Conservation (phyloP, 2,329 filamentous ascomycete genomes). For the Sclerotinia minor region DNA sequence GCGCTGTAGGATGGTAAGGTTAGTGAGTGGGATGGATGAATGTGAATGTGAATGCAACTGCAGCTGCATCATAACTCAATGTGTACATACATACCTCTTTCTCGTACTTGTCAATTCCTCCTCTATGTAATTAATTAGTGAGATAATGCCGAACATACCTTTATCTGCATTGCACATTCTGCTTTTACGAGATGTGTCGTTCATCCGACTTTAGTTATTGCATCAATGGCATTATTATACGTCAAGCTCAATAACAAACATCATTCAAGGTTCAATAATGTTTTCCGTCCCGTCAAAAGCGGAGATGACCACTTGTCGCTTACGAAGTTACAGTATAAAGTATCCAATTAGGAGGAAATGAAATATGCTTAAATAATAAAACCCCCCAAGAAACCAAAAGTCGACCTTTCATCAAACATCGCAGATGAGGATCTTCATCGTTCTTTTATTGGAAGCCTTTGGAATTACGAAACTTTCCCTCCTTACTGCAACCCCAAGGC, state of each 20-base stretch:
- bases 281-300: constrained; percentile 1
- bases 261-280: background rate
- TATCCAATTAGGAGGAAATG: background rate
- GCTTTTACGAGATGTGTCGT: background rate
- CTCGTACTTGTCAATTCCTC: background rate
- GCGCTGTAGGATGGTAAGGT: background rate
- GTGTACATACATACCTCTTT: background rate
- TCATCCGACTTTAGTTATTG: background rate
- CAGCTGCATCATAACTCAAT: background rate
- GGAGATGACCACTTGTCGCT: background rate
- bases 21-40: background rate
- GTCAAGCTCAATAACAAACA: background rate
- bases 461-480: background rate
- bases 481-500: background rate
- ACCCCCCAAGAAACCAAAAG: background rate
- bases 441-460: constrained; percentile 1
- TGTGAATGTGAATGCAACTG: background rate
- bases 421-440: constrained; percentile 11
- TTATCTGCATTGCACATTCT: too few relatives aligned
- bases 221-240: background rate
- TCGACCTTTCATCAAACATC: background rate
- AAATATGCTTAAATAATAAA: constrained; percentile 7
- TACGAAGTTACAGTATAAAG: background rate
- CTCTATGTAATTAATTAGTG: background rate
- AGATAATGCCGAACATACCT: too few relatives aligned